A percentile compares a stretch with the other conserved stretches of the same genome.
Conservation (phyloP, 208 protist species). For the Wallacemonas rigidus region DNA sequence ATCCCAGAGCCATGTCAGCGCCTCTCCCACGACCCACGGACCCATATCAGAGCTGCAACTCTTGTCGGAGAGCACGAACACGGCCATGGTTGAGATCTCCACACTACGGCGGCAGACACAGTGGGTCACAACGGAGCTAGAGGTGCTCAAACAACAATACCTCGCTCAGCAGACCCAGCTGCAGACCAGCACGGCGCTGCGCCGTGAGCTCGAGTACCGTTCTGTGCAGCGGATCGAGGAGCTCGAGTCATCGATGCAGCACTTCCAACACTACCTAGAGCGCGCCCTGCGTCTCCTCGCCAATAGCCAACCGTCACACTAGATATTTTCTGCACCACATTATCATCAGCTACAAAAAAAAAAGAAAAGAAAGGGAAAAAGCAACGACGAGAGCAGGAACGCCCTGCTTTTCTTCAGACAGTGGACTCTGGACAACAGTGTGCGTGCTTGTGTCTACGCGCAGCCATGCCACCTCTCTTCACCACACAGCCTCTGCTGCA, state of each 20-base stretch:
- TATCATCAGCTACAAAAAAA: slow-evolving; percentile 16
- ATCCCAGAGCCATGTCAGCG: too few relatives aligned
- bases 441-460: background rate
- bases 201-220: slow-evolving; percentile 1
- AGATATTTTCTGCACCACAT: background rate
- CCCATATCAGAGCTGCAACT: background rate
- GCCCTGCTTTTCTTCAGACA: too few relatives aligned
- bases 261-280: slow-evolving; percentile 51
- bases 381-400: too few relatives aligned
- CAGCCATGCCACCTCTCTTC: background rate
- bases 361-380: slow-evolving; percentile 9
- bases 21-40: too few relatives aligned
- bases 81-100: slow-evolving; percentile 7
- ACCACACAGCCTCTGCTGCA: background rate
- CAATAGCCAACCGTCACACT: background rate
- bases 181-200: background rate
- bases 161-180: slow-evolving; percentile 6
- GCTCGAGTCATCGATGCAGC: slow-evolving; percentile 54
- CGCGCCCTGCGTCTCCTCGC: slow-evolving; percentile 53
- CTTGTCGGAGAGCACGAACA: slow-evolving; percentile 2
- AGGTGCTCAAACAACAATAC: slow-evolving; percentile 17
- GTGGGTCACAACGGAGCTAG: slow-evolving; percentile 9
- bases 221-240: slow-evolving; percentile 44
- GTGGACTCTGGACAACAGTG: too few relatives aligned
- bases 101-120: slow-evolving; percentile 14